Conservation (phyloP, 768 basidiomycete genomes). For the Calocybe cyanea region DNA sequence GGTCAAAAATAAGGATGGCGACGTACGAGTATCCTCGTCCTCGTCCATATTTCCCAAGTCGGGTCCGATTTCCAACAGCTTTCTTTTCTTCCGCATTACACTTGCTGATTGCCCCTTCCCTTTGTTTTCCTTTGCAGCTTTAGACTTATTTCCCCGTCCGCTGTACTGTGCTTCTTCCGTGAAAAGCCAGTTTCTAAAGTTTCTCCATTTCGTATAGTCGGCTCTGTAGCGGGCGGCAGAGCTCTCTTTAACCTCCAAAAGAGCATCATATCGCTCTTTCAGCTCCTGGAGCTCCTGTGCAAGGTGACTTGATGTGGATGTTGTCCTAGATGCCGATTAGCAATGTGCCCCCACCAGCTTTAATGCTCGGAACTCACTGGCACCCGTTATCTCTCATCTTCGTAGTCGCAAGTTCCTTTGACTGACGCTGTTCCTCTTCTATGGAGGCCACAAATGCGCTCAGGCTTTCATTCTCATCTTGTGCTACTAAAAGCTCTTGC, state of each 20-base stretch:
- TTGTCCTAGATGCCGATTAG: conserved; percentile 6
- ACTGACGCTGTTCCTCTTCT: neutral
- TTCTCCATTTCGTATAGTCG: conserved; percentile 53
- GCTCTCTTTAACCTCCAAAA: conserved; percentile 39
- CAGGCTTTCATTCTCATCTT: conserved; percentile 21
- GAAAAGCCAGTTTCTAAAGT: conserved; percentile 41
- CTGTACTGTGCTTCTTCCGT: conserved; percentile 27
- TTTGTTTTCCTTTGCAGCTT: conserved; percentile 25
- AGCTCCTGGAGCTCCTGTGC: conserved; percentile 30
- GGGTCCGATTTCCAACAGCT: conserved; percentile 20
- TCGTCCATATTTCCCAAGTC: conserved; percentile 1
- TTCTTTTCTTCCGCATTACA: conserved; percentile 20
- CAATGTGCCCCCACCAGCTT: neutral
- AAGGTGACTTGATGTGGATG: conserved; percentile 5
- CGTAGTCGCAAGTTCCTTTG: neutral
- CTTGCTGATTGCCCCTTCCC: conserved; percentile 18
- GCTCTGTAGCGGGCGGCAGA: conserved; percentile 43
- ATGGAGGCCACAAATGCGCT: conserved; percentile 6
- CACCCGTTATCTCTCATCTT: neutral
- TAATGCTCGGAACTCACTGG: conserved; percentile 8
- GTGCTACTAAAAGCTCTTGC: conserved; percentile 20
- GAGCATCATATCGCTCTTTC: conserved; percentile 38
- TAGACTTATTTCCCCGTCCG: conserved; percentile 21
- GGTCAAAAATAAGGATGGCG: no score
- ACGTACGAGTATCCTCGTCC: no score